phyloP scores from a whole-genome alignment of 345 rosid genomes.

The Acer saccharum region DNA sequence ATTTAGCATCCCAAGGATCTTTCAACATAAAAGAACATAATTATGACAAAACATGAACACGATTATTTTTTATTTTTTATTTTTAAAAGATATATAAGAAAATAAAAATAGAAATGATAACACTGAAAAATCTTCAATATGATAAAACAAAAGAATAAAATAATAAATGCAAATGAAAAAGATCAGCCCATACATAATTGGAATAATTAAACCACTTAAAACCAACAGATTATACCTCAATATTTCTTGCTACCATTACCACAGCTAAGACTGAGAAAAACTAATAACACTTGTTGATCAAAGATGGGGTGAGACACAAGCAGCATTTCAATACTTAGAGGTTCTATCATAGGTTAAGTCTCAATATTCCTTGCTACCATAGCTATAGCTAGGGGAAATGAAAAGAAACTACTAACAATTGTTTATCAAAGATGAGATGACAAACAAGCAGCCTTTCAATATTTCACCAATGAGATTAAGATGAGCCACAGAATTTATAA shows the following conservation, averaged over 20 bases:
- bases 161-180: not conserved
- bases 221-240: not conserved
- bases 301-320: not conserved
- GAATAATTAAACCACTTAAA: slow-evolving; percentile 5
- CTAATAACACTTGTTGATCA: not conserved
- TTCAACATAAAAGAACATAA: not conserved
- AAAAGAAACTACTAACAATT: not conserved
- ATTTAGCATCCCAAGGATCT: slow-evolving; percentile 9
- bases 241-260: not conserved
- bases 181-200: not conserved
- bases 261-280: not conserved
- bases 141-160: not conserved
- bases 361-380: not conserved
- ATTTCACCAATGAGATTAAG: not conserved
- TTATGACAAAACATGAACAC: not conserved
- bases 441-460: not conserved
- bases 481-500: not conserved
- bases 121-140: not conserved
- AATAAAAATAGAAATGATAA: not conserved
- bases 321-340: not conserved
- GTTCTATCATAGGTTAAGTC: not conserved
- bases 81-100: not conserved
- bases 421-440: not conserved
- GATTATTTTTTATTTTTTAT: too few relatives aligned
- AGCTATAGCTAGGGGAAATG: not conserved